phyloP scores from a whole-genome alignment of 495 filamentous ascomycete species.

The Neurospora sp. region DNA sequence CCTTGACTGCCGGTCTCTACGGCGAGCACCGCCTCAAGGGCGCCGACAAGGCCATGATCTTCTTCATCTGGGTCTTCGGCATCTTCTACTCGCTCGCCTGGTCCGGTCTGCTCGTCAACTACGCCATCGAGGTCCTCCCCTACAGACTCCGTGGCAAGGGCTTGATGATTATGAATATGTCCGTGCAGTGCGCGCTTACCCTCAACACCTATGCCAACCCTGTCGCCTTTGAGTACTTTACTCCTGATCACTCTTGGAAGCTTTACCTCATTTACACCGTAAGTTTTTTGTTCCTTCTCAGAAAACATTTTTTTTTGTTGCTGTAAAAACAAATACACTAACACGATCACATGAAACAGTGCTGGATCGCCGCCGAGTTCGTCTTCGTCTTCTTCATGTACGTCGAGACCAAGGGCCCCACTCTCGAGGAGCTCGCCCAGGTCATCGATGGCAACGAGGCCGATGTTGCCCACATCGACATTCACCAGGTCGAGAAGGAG shows the following conservation, averaged over 20 bases:
- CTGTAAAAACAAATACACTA: too few relatives aligned
- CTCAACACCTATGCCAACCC: slow-evolving; percentile 53
- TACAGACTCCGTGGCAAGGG: slow-evolving; percentile 58
- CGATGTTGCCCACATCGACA: slow-evolving; percentile 31
- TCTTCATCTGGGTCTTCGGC: slow-evolving; percentile 47
- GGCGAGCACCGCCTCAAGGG: slow-evolving; percentile 27
- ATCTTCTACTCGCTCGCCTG: slow-evolving; percentile 50
- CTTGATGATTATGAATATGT: slow-evolving; percentile 43
- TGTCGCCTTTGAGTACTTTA: slow-evolving; percentile 44
- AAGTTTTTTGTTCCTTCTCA: neutral
- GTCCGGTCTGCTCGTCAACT: slow-evolving; percentile 55
- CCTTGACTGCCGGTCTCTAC: slow-evolving; percentile 29
- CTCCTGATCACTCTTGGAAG: slow-evolving; percentile 37
- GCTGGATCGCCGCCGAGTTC: slow-evolving; percentile 50
- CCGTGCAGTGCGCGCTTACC: slow-evolving; percentile 39
- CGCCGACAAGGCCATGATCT: slow-evolving; percentile 40
- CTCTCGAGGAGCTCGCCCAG: slow-evolving; percentile 55
- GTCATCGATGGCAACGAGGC: slow-evolving; percentile 51
- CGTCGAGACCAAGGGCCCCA: slow-evolving; percentile 53
- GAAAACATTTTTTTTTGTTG: too few relatives aligned
- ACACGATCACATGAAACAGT: slow-evolving; percentile 3
- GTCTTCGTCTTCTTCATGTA: slow-evolving; percentile 55
- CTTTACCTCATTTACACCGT: slow-evolving; percentile 55
- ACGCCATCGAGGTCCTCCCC: slow-evolving; percentile 61
- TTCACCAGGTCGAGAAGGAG: slow-evolving; percentile 32